Conservation (phyloP, 352 stramenopile genomes). For the Phytophthora melonis region DNA sequence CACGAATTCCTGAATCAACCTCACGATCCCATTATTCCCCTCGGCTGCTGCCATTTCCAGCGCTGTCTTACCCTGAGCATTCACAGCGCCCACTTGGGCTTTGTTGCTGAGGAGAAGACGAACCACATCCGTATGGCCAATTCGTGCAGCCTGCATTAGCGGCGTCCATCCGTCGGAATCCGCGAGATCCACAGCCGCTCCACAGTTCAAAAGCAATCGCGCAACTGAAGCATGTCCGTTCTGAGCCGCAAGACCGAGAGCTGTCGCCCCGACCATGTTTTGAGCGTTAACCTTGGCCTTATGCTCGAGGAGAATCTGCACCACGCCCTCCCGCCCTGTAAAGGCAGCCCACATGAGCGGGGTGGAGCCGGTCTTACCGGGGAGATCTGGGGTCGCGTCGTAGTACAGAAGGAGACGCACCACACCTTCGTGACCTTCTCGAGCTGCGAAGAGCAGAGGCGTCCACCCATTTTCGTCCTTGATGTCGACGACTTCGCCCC, state of each 20-base stretch:
- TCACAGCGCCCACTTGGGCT: neutral
- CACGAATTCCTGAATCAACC: neutral
- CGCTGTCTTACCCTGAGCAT: neutral
- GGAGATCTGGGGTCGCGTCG: conserved; percentile 13
- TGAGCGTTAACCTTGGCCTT: conserved; percentile 7
- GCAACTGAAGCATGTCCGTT: neutral
- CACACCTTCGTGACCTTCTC: conserved; percentile 18
- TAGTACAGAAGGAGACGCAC: conserved; percentile 10
- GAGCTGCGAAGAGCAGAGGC: conserved; percentile 20
- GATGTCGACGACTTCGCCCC: conserved; percentile 4
- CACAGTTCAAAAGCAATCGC: neutral
- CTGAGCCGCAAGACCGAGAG: neutral
- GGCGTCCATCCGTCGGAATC: conserved; percentile 3
- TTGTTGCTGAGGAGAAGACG: neutral
- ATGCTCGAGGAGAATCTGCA: conserved; percentile 9
- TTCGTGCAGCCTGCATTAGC: neutral
- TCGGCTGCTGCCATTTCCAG: neutral
- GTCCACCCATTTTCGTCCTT: conserved; percentile 19
- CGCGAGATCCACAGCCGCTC: neutral
- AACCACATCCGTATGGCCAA: conserved; percentile 3
- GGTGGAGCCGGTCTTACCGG: conserved; percentile 15
- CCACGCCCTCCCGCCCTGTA: conserved; percentile 5
- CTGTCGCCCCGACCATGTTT: neutral
- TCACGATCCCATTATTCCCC: neutral
- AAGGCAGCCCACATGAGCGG: conserved; percentile 19